These are phyloP conservation scores for Omphalea diandra DNA, from an alignment of 441 rosid genomes.

Conservation along the genomic window DNA sequence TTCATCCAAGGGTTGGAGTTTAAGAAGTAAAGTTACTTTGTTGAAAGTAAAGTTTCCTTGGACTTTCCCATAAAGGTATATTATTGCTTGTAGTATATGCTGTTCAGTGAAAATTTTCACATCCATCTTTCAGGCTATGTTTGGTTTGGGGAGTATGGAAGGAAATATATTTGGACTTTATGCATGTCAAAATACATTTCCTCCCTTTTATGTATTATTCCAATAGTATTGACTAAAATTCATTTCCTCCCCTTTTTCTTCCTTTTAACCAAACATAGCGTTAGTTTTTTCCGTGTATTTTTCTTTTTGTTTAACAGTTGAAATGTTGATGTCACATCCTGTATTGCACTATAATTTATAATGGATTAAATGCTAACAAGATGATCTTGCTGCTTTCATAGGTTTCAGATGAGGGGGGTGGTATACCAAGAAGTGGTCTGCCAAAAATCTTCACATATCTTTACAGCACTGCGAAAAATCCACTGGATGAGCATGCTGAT, in stretches of 20 bases:
- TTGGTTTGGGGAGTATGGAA: too few species aligned
- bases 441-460: constrained; percentile 92
- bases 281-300: too few species aligned
- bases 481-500: constrained; percentile 61
- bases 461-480: constrained; percentile 89
- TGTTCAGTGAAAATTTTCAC: neutral
- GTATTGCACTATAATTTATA: neutral
- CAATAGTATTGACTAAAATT: too few species aligned
- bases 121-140: neutral
- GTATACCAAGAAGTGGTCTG: constrained; percentile 94
- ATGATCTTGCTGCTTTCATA: constrained; percentile 30
- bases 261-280: too few species aligned
- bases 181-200: too few species aligned
- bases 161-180: too few species aligned
- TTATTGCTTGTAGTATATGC: neutral
- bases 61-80: constrained; percentile 59
- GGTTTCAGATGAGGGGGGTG: constrained; percentile 98
- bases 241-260: too few species aligned
- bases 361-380: too few species aligned
- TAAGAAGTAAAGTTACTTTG: neutral
- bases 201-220: neutral
- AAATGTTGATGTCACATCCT: too few species aligned
- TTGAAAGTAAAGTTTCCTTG: neutral
- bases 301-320: constrained; percentile 3
- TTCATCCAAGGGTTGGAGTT: neutral